Percentiles rank a stretch among this genome's conserved stretches.
Evolutionary conservation across 1,284 basidiomycete species (phyloP).

Genomic region (Sporisorium iseilematis-ciliati): DNA sequence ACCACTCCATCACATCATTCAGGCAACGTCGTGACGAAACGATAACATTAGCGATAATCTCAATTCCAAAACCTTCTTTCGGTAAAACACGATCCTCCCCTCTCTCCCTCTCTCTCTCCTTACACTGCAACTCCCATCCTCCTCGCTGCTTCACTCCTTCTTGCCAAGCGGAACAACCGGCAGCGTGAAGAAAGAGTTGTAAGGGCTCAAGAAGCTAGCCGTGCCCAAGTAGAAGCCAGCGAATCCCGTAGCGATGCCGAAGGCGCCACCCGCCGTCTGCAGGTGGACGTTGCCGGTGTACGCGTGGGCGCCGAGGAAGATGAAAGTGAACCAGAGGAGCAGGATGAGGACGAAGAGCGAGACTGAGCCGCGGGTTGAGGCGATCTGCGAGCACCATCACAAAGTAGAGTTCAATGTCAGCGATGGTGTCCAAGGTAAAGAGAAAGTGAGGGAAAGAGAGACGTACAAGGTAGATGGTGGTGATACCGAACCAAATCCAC

Average conservation of each 20-base stretch:
- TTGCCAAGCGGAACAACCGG: slow-evolving; percentile 48
- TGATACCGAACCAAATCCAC: slow-evolving; percentile 60
- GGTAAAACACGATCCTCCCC: background rate
- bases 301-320: slow-evolving; percentile 28
- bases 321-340: slow-evolving; percentile 49
- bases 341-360: slow-evolving; percentile 48
- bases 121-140: no score
- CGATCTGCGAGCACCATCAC: no score
- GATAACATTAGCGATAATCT: no score
- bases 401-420: no score
- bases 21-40: no score
- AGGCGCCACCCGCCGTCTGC: slow-evolving; percentile 48
- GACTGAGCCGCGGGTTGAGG: slow-evolving; percentile 33
- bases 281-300: slow-evolving; percentile 28
- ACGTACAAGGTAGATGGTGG: slow-evolving; percentile 47
- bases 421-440: no score
- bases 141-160: slow-evolving; percentile 19
- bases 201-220: slow-evolving; percentile 43
- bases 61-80: background rate
- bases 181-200: slow-evolving; percentile 57
- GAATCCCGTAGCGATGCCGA: slow-evolving; percentile 53
- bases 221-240: slow-evolving; percentile 55
- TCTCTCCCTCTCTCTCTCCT: background rate
- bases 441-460: no score
- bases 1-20: no score